phyloP scores from a whole-genome alignment of 2,329 filamentous ascomycete genomes.

The Pseudogymnoascus sp. region DNA sequence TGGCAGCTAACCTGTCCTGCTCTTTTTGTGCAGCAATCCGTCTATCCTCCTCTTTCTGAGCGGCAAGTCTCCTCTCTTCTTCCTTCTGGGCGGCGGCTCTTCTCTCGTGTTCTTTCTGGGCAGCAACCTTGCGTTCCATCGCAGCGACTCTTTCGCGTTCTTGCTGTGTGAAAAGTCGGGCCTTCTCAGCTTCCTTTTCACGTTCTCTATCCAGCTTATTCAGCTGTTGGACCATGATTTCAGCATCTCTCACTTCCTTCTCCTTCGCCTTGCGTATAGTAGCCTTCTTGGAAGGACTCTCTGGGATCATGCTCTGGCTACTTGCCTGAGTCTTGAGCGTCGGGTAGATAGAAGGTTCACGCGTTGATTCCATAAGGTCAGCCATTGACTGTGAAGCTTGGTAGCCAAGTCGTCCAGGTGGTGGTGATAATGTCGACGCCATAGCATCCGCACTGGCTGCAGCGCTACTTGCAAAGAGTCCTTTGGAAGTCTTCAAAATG shows the following conservation, averaged over 20 bases:
- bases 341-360: slow-evolving; percentile 33
- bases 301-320: slow-evolving; percentile 22
- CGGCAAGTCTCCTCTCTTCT: slow-evolving; percentile 35
- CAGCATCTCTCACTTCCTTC: slow-evolving; percentile 55
- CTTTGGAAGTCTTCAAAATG: slow-evolving; percentile 79
- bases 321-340: slow-evolving; percentile 35
- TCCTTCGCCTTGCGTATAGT: slow-evolving; percentile 46
- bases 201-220: slow-evolving; percentile 59
- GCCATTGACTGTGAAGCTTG: slow-evolving; percentile 43
- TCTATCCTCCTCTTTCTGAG: not conserved
- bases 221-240: slow-evolving; percentile 52
- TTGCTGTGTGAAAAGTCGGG: slow-evolving; percentile 44
- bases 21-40: slow-evolving; percentile 28
- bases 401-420: slow-evolving; percentile 39
- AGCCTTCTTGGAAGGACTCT: slow-evolving; percentile 22
- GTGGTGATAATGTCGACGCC: slow-evolving; percentile 48
- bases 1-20: slow-evolving; percentile 44
- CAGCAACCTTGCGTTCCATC: slow-evolving; percentile 46
- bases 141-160: slow-evolving; percentile 48
- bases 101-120: slow-evolving; percentile 18
- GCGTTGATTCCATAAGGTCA: slow-evolving; percentile 22
- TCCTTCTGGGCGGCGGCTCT: slow-evolving; percentile 39
- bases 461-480: slow-evolving; percentile 71
- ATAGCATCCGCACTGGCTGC: slow-evolving; percentile 57
- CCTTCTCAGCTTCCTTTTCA: slow-evolving; percentile 64